These are phyloP conservation scores for Debaryomyces sp. DNA, from an alignment of 1,139 yeast genomes.

Conservation along the genomic window DNA sequence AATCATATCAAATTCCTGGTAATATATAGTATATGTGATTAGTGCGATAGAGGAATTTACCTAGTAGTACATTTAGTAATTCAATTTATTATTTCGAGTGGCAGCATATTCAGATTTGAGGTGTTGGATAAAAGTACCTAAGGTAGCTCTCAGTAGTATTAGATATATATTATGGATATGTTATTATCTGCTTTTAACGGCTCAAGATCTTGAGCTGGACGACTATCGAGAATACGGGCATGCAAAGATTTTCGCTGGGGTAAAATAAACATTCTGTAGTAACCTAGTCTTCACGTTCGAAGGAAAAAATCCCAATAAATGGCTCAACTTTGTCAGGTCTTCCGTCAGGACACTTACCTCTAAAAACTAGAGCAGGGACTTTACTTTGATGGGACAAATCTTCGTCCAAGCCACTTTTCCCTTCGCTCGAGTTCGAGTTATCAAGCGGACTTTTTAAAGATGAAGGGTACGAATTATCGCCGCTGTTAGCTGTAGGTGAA, in stretches of 20 bases:
- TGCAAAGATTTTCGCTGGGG: background rate
- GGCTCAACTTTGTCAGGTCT: constrained; percentile 57
- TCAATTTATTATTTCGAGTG: background rate
- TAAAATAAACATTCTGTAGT: background rate
- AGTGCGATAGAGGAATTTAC: background rate
- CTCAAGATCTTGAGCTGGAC: no score
- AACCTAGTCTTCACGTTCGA: constrained; percentile 43
- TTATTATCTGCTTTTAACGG: background rate
- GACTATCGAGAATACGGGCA: no score
- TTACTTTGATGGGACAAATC: constrained; percentile 31
- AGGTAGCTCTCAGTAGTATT: background rate
- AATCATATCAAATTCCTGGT: no score
- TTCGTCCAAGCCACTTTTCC: constrained; percentile 10
- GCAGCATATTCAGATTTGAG: background rate
- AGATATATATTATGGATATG: background rate
- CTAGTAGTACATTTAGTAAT: background rate
- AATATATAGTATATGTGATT: background rate
- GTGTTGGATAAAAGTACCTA: background rate
- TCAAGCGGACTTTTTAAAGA: constrained; percentile 16
- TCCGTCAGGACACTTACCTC: constrained; percentile 58
- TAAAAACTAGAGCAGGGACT: constrained; percentile 50
- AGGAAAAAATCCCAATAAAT: constrained; percentile 58
- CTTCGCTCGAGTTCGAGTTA: background rate
- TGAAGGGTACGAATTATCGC: constrained; percentile 17
- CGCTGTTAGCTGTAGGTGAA: constrained; percentile 17